Base-by-base conservation (phyloP, 140 eudicot genomes). In the Cichorium intybus region DNA sequence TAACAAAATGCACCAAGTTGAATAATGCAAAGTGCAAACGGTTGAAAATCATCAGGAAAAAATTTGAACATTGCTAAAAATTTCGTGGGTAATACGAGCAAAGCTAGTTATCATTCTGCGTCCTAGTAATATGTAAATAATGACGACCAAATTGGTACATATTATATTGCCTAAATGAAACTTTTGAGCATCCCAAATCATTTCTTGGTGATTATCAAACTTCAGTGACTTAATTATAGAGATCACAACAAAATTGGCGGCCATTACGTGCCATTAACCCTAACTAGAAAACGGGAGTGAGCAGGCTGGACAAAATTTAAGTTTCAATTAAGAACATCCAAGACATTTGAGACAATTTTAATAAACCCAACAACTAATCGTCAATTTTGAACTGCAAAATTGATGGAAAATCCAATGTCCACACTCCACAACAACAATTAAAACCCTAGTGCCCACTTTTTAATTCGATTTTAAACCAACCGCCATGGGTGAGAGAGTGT, bases 371-470 rank as follows among this genome's bases (percentile, higher is more conserved):
- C 27, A 68, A 24, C 21, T n/a, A 37, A 43, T 43, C 24, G 43
- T 56, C 15, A 41, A 3, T 39, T 43, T 41, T 56, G 33, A 71
- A 37, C 35, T 23, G 7, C 54, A 59, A 49, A 55, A 70, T 22
- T 31, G 17, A 59, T 22, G 52, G 49, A 57, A 17, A 54, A 27
- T 35, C 61, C 62, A 51, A 22, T 7, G 21, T 15, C 62, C 62
- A 69, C 24, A 57, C 21, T 15, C 62, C 62, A 69, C 24, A 57
- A 43, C 61, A 14, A 17, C 31, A 34, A 1, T 31, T 33, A 47
- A 65, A 47, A 57, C 58, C 35, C 28, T 12, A 12, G 56, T 56
- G 56, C 73, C 69, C 69, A 74, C 74, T 57, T 46, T 45, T 71
- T 35, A 49, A 49, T 16, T 49, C 68, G 28, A 52, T 62, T 59